Evolutionary conservation across 1,284 basidiomycete genomes (phyloP).

Genomic region (Schizophyllum amplum): DNA sequence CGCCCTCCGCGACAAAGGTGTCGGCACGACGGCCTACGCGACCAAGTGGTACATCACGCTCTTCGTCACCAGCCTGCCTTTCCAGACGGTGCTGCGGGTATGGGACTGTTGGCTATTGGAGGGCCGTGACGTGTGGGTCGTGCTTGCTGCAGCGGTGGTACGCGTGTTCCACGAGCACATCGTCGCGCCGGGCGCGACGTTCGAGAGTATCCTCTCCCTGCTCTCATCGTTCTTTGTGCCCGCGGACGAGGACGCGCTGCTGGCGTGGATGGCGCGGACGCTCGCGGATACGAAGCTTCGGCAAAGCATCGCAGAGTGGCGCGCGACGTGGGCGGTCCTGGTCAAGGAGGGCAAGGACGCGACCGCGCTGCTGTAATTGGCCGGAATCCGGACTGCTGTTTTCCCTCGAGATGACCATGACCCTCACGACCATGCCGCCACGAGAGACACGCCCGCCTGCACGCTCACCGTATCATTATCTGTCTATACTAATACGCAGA

Average conservation of each 20-base stretch:
- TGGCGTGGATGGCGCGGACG: slow-evolving; percentile 74
- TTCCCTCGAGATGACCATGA: too few species aligned
- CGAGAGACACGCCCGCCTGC: neutral
- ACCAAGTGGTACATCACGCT: slow-evolving; percentile 99
- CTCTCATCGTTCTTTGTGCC: slow-evolving; percentile 89
- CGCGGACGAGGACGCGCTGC: slow-evolving; percentile 75
- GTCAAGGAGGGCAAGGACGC: slow-evolving; percentile 60
- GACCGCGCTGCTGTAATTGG: slow-evolving; percentile 54
- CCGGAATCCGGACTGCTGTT: too few species aligned
- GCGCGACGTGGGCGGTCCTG: slow-evolving; percentile 63
- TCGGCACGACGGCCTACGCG: slow-evolving; percentile 90
- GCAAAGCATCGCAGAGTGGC: slow-evolving; percentile 62
- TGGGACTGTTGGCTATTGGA: slow-evolving; percentile 94
- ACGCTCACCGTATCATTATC: neutral
- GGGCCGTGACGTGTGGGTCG: slow-evolving; percentile 83
- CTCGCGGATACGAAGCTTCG: slow-evolving; percentile 66
- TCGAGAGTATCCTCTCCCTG: slow-evolving; percentile 84
- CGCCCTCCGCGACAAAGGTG: slow-evolving; percentile 80
- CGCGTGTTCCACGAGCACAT: slow-evolving; percentile 85
- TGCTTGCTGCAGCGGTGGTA: slow-evolving; percentile 80
- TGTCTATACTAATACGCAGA: neutral
- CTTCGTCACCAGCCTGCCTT: slow-evolving; percentile 93
- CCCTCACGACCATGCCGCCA: neutral
- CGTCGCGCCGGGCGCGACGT: slow-evolving; percentile 68
- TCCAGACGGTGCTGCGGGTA: slow-evolving; percentile 87